Evolutionary conservation across 352 stramenopile genomes (phyloP), one percentile per base, ranked within the genome.

Genomic region (Blastocystis sp.): DNA sequence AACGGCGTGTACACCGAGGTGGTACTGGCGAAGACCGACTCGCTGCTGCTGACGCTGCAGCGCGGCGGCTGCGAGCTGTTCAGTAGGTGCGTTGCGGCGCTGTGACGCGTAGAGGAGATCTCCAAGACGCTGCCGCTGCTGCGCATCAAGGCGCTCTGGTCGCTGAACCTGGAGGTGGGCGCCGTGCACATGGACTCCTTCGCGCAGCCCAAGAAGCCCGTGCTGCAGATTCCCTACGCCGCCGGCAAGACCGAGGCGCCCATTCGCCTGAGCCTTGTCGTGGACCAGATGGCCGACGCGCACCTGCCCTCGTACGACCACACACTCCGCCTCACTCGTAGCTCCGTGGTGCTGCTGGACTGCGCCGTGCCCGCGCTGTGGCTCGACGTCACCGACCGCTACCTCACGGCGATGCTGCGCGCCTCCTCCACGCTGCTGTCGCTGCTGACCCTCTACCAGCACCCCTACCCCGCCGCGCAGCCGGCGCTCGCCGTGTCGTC

Each of bases 181-280:
- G 28, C 34, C 23, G 17, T 84, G n/a, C 74, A 56, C 10, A 52
- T 67, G 2, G 74, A 84, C n/a, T 52, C 45, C 5, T 84, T 56
- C 40, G n/a, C 69, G 56, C 19, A 62, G 34, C 74, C 74, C n/a
- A 59, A 17, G 1, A 66, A 84, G 74, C 74, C 74, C 23, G 14
- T 84, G 34, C 52, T 84, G 2, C 74, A 84, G 45, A 62, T 84
- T 45, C 74, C 74, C 59, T 84, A 69, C 38, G 45, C 65, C 23
- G 14, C 34, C 17, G 21, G 14, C 21, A 43, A 84, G n/a, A 41
- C 14, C 10, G 56, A 67, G 34, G 45, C 43, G n/a, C 53, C 48
- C 11, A 81, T 67, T 11, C 23, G 38, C 2, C 4, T 84, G 17
- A 84, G 53, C 45, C 2, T 84, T 1, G 74, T 84, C 17, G 45